Evolutionary conservation across 148 eudicot genomes (phyloP), one percentile per base, ranked within the genome.

Genomic region (Fagopyrum tataricum): DNA sequence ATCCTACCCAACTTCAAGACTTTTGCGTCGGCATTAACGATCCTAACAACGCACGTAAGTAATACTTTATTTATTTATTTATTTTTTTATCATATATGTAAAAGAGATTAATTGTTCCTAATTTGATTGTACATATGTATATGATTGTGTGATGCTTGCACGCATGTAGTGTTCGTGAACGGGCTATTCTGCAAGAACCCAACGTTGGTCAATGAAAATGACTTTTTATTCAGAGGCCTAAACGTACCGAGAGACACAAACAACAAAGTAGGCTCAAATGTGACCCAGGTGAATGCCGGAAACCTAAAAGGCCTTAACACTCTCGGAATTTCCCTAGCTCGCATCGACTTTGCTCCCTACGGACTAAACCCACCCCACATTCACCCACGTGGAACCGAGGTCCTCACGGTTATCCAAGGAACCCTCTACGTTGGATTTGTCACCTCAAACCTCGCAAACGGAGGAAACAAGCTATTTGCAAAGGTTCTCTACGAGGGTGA

Each of bases 401-500:
- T 74, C n/a, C 67, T 74, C 41, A 75, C 78, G 1, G 81, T 79
- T 31, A 31, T 79, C 21, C 31, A 75, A 21, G 81, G 81, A 0
- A 51, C 64, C 37, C 42, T 79, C 5, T 41, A 31, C 9, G 81
- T 75, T 10, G 81, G 81, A 7, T 79, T 79, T 12, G 76, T 79
- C 4, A 72, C 73, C 3, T 75, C 76, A 1, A 73, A 75, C 62
- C 78, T 70, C 0, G 17, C 56, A 0, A 14, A 52, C 20, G 74
- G 61, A 7, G 73, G 58, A 10, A 79, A 79, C 56, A 39, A 51
- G 56, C 76, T 79, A 9, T 52, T 75, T 40, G 37, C 53, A 4
- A 79, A 79, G 71, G 76, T 79, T 4, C 82, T 79, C 26, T 14
- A 51, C 39, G 59, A 62, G 49, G 82, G 82, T 2, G 82, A 79